These are phyloP conservation scores for Trichophyton simii DNA, from an alignment of 2,329 filamentous ascomycete species.

Conservation along the genomic window DNA sequence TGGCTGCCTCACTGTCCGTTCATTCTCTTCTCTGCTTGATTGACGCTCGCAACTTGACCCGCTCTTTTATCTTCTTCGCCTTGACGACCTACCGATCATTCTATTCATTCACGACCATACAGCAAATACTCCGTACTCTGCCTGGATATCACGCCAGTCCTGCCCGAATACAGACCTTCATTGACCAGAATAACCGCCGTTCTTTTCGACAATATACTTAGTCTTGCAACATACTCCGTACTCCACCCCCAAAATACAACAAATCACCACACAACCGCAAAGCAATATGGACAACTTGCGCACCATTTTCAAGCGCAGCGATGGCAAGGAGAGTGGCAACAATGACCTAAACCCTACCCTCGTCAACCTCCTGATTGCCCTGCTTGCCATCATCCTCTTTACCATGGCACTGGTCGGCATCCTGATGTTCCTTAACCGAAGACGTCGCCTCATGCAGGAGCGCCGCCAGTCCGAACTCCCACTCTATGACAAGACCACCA, in stretches of 20 bases:
- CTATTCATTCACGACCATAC: too few relatives aligned
- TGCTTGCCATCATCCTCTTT: slow-evolving; percentile 66
- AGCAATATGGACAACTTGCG: slow-evolving; percentile 30
- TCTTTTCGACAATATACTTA: too few relatives aligned
- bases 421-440: slow-evolving; percentile 61
- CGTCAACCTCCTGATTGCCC: slow-evolving; percentile 64
- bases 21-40: slow-evolving; percentile 22
- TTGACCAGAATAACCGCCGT: neutral
- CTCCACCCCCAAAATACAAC: neutral
- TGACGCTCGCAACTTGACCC: slow-evolving; percentile 7
- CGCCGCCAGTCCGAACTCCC: slow-evolving; percentile 44
- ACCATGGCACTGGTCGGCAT: slow-evolving; percentile 54
- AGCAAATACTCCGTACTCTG: too few relatives aligned
- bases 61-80: slow-evolving; percentile 8
- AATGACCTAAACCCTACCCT: slow-evolving; percentile 47
- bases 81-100: too few relatives aligned
- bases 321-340: slow-evolving; percentile 21
- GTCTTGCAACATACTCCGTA: too few relatives aligned
- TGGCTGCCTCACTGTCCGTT: slow-evolving; percentile 41
- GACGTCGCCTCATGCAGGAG: slow-evolving; percentile 38
- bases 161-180: neutral
- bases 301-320: slow-evolving; percentile 40
- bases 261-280: slow-evolving; percentile 5
- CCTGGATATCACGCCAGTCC: slow-evolving; percentile 4
- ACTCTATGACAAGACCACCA: slow-evolving; percentile 46